A percentile compares a stretch with the other conserved stretches of the same genome.
These are phyloP conservation scores for Phytophthora multivora DNA, from an alignment of 352 stramenopile genomes.

Conservation along the genomic window DNA sequence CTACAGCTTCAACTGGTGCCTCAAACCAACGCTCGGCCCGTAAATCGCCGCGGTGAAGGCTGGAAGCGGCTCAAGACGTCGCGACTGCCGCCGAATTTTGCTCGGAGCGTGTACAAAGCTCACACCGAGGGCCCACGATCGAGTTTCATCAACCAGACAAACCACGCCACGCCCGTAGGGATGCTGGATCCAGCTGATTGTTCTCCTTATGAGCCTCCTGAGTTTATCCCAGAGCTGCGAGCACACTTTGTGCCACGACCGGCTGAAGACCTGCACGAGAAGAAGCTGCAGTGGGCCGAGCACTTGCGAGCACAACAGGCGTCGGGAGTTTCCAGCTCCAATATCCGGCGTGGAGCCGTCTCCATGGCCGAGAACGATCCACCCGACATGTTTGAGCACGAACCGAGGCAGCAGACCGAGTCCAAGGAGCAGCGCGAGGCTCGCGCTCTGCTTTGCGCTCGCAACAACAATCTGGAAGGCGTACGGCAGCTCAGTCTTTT, in stretches of 20 bases:
- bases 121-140: conserved; percentile 67
- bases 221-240: conserved; percentile 69
- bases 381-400: conserved; percentile 48
- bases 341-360: conserved; percentile 18
- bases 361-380: conserved; percentile 9
- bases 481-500: conserved; percentile 29
- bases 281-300: conserved; percentile 55
- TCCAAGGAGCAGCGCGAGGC: conserved; percentile 53
- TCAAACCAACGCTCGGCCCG: conserved; percentile 6
- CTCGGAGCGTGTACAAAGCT: conserved; percentile 54
- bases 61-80: conserved; percentile 77
- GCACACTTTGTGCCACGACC: conserved; percentile 58
- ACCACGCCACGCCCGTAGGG: conserved; percentile 63
- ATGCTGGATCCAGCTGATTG: conserved; percentile 72
- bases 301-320: conserved; percentile 28
- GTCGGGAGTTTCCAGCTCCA: conserved; percentile 6
- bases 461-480: conserved; percentile 83
- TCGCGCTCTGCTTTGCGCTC: conserved; percentile 64
- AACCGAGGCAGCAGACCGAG: conserved; percentile 31
- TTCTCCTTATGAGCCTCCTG: conserved; percentile 59
- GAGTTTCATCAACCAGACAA: conserved; percentile 68
- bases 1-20: conserved; percentile 46
- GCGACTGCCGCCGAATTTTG: conserved; percentile 63
- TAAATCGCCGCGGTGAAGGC: conserved; percentile 49
- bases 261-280: conserved; percentile 63